phyloP scores from a whole-genome alignment of 176 grass and related monocot genomes.

The Juncus inflexus region DNA sequence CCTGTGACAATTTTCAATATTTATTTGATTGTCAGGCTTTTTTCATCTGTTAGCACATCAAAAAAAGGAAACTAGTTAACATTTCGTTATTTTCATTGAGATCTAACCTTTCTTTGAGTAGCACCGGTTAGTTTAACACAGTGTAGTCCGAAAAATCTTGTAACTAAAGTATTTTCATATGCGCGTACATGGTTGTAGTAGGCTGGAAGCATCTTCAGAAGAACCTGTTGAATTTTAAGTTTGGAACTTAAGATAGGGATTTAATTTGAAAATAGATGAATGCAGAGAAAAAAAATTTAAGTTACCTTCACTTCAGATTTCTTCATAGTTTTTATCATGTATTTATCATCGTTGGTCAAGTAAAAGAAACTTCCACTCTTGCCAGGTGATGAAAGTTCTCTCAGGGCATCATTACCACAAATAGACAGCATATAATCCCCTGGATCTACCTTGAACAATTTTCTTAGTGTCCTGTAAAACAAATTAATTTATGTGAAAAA shows the following conservation, averaged over 20 bases:
- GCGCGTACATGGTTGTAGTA: constrained; percentile 89
- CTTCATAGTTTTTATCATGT: constrained; percentile 85
- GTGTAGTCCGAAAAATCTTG: constrained; percentile 93
- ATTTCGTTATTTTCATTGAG: not conserved
- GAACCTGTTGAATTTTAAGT: constrained; percentile 45
- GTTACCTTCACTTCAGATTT: constrained; percentile 79
- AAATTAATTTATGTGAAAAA: too few relatives aligned
- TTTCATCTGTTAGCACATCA: too few relatives aligned
- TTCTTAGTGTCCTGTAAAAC: constrained; percentile 60
- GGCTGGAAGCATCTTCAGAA: constrained; percentile 95
- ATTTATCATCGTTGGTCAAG: constrained; percentile 68
- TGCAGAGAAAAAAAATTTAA: not conserved
- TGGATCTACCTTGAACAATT: constrained; percentile 66
- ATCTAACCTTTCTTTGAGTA: constrained; percentile 90
- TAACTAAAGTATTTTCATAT: constrained; percentile 85
- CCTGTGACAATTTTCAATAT: constrained; percentile 35
- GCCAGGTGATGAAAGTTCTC: constrained; percentile 67
- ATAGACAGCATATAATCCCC: constrained; percentile 93
- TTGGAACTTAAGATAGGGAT: too few relatives aligned
- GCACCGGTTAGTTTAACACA: constrained; percentile 90
- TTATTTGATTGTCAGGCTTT: constrained; percentile 26
- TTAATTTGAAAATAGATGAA: not conserved
- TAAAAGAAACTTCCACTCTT: constrained; percentile 89
- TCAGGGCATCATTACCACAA: constrained; percentile 61
- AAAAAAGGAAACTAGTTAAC: not conserved